Conservation (phyloP, 208 protist genomes). For the Histomonas meleagridis region DNA sequence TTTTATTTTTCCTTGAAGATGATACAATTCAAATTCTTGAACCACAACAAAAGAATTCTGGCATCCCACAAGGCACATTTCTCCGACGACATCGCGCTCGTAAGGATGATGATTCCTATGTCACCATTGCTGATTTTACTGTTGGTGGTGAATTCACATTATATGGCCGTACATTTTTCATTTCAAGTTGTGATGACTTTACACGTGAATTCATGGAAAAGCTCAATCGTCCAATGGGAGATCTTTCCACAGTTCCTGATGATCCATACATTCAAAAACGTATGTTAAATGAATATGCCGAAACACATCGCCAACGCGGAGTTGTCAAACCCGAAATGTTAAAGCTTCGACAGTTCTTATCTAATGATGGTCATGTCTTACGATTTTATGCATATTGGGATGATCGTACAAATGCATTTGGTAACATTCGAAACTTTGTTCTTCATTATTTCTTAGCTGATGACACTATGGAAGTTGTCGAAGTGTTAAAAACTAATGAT, state of each 20-base stretch:
- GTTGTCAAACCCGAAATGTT: constrained; percentile 42
- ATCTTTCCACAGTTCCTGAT: constrained; percentile 30
- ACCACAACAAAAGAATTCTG: constrained; percentile 71
- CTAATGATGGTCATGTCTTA: constrained; percentile 71
- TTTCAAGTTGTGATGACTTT: constrained; percentile 76
- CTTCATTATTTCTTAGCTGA: constrained; percentile 82
- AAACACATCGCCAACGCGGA: constrained; percentile 45
- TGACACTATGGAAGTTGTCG: constrained; percentile 73
- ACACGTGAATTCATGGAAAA: constrained; percentile 73
- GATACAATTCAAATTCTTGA: constrained; percentile 78
- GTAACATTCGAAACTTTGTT: constrained; percentile 68
- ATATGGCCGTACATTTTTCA: constrained; percentile 68
- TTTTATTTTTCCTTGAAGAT: constrained; percentile 79
- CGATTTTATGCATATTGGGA: constrained; percentile 81
- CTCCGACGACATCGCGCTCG: constrained; percentile 58
- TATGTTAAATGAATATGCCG: constrained; percentile 36
- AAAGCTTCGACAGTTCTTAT: constrained; percentile 57
- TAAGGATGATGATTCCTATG: constrained; percentile 60
- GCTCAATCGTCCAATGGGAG: constrained; percentile 44
- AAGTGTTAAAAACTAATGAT: constrained; percentile 66
- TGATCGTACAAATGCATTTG: constrained; percentile 61
- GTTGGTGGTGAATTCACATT: constrained; percentile 65
- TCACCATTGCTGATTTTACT: constrained; percentile 67
- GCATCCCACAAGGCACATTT: constrained; percentile 70
- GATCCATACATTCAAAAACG: neutral